Conservation (phyloP, 2,329 filamentous ascomycete genomes). For the Ophiostoma novo-ulmi region DNA sequence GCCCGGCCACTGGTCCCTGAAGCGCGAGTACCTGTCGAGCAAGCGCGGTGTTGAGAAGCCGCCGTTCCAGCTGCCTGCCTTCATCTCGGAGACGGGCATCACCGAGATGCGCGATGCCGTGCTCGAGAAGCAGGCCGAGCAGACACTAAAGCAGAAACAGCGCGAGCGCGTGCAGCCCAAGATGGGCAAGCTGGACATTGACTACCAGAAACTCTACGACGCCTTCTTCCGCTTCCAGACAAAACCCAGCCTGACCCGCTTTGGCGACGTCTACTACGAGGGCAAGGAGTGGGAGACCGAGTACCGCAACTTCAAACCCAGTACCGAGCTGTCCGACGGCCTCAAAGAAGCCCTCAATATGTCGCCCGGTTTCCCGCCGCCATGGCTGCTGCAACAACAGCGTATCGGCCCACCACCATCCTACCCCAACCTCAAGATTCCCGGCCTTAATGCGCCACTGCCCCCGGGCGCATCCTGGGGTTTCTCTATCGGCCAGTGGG, state of each 20-base stretch:
- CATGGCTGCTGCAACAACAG: constrained; percentile 97
- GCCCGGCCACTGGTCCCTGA: constrained; percentile 88
- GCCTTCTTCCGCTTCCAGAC: constrained; percentile 98
- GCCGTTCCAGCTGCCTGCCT: constrained; percentile 85
- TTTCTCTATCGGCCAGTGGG: constrained; percentile 91
- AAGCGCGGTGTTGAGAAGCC: constrained; percentile 96
- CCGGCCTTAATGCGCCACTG: constrained; percentile 87
- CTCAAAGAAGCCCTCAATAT: constrained; percentile 92
- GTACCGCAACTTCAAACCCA: constrained; percentile 80
- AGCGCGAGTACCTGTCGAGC: constrained; percentile 93
- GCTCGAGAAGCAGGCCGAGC: constrained; percentile 89
- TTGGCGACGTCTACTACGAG: constrained; percentile 99
- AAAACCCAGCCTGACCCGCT: constrained; percentile 87
- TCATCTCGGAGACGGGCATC: constrained; percentile 96
- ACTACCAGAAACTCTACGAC: constrained; percentile 97
- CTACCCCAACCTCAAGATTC: constrained; percentile 91
- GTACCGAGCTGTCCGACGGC: constrained; percentile 81
- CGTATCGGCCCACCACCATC: constrained; percentile 88
- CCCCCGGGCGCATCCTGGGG: constrained; percentile 89
- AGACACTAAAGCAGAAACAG: constrained; percentile 90
- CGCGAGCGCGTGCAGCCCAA: constrained; percentile 90
- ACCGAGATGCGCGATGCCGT: constrained; percentile 97
- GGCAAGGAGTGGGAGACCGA: constrained; percentile 98
- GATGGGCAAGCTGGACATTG: constrained; percentile 95
- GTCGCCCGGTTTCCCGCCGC: constrained; percentile 84